Evolutionary conservation across 805 yeast species (phyloP).

Genomic region (Nakazawaea anatomiae): DNA sequence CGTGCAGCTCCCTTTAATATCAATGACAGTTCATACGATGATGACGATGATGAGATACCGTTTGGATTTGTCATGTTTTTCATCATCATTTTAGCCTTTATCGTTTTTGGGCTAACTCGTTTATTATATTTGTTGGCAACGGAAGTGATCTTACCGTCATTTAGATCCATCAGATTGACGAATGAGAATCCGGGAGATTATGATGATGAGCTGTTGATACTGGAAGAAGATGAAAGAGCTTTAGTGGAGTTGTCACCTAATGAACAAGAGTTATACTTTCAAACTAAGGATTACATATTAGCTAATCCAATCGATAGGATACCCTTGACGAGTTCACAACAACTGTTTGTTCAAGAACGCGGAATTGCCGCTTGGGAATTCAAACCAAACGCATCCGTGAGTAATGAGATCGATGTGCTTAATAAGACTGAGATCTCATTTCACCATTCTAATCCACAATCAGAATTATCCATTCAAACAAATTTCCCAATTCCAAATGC

Average conservation of each 20-base stretch:
- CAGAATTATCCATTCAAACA: constrained; percentile 52
- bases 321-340: constrained; percentile 45
- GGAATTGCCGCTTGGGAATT: constrained; percentile 92
- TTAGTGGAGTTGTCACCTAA: constrained; percentile 57
- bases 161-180: constrained; percentile 13
- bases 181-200: constrained; percentile 49
- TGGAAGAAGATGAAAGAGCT: constrained; percentile 53
- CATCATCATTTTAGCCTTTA: background rate
- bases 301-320: constrained; percentile 30
- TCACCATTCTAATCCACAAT: constrained; percentile 52
- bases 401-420: constrained; percentile 53
- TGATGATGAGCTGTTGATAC: constrained; percentile 57
- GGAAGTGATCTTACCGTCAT: constrained; percentile 1
- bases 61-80: background rate
- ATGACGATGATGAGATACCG: background rate
- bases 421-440: constrained; percentile 61
- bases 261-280: constrained; percentile 65
- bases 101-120: background rate
- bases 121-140: background rate
- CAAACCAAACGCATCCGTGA: constrained; percentile 46
- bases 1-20: background rate
- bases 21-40: background rate
- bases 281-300: constrained; percentile 49
- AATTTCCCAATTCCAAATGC: constrained; percentile 79
- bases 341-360: constrained; percentile 70